Base-by-base conservation (phyloP, 2,329 filamentous ascomycete species). In the Paraphoma chrysanthemicola region DNA sequence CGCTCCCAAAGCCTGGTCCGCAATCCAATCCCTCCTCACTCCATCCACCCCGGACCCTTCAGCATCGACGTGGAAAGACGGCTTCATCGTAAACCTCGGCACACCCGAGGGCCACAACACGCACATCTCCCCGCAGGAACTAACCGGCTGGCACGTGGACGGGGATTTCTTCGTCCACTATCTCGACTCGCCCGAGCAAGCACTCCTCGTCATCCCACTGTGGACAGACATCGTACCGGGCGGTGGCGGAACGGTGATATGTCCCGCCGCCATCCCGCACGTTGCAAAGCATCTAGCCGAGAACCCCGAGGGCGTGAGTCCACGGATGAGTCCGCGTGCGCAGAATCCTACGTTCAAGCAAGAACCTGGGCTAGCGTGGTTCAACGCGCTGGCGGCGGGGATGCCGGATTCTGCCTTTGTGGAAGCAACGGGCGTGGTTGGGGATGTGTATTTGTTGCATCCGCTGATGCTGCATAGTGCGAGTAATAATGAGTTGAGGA, bases 131-230 rank as follows among this genome's bases (percentile, higher is more conserved):
- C 86, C 86, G 0, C 78, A 82, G 48, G 80, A 85, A 0, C 76
- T 90, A 18, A 67, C 79, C 7, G 79, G 79, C 18, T 91, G 88
- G 88, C 88, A 90, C 73, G 86, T 89, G 16, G 88, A 90, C 73
- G 88, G 88, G 8, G 88, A 91, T 63, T 90, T 90, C 73, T 91
- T 91, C 70, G 81, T 88, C 5, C 88, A 91, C 77, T 91, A 88
- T 63, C 83, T 91, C 36, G 88, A 91, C 69, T 88, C 85, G 17
- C 85, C 85, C 0, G 89, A 91, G 76, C 89, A 91, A 72, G 89
- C 81, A 0, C 75, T 91, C 12, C 79, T 91, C 1, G 86, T 90
- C 11, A 90, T 89, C 41, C 88, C 88, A 1, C 73, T 90, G 5
- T 91, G 88, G 77, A 86, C 82, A 0, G 87, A 90, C 67, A 85